Evolutionary conservation across 2,329 filamentous ascomycete species (phyloP).

Genomic region (Penicillium sp.): DNA sequence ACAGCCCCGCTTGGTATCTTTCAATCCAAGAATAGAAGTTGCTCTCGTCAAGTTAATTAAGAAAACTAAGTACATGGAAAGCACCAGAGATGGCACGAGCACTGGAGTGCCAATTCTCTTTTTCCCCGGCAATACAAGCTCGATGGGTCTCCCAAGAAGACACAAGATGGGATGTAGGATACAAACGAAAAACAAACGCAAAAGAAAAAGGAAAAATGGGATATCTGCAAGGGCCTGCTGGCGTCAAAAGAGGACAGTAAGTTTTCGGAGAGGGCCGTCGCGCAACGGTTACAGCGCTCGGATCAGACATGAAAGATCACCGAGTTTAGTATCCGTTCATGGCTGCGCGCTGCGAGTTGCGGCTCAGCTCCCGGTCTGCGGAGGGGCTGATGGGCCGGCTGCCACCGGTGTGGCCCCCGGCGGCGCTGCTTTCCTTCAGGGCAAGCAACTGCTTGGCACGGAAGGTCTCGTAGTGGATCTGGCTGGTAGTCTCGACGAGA

Average conservation of each 20-base stretch:
- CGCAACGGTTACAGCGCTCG: constrained; percentile 21
- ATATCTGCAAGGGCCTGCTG: constrained; percentile 42
- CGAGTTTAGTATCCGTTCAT: constrained; percentile 91
- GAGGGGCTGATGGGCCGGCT: constrained; percentile 94
- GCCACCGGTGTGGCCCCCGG: constrained; percentile 64
- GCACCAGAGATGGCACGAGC: constrained; percentile 26
- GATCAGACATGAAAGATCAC: constrained; percentile 21
- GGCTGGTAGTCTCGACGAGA: constrained; percentile 96
- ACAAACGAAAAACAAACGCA: constrained; percentile 27
- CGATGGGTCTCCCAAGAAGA: constrained; percentile 15
- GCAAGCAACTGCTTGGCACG: constrained; percentile 97
- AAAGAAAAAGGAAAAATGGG: constrained; percentile 35
- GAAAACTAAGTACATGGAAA: constrained; percentile 40
- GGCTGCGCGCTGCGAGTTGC: constrained; percentile 93
- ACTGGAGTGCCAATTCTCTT: constrained; percentile 30
- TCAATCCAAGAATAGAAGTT: constrained; percentile 23
- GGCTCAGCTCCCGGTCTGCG: constrained; percentile 92
- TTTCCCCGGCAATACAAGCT: constrained; percentile 29
- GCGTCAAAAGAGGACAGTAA: constrained; percentile 31
- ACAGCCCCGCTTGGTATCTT: background rate
- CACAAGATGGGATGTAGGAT: constrained; percentile 19
- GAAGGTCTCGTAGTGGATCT: constrained; percentile 99
- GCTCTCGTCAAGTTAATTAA: constrained; percentile 33
- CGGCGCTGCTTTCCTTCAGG: constrained; percentile 95
- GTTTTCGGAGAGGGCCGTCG: constrained; percentile 25